Base-by-base conservation (phyloP, 2,329 filamentous ascomycete species). In the Colletotrichum cereale region DNA sequence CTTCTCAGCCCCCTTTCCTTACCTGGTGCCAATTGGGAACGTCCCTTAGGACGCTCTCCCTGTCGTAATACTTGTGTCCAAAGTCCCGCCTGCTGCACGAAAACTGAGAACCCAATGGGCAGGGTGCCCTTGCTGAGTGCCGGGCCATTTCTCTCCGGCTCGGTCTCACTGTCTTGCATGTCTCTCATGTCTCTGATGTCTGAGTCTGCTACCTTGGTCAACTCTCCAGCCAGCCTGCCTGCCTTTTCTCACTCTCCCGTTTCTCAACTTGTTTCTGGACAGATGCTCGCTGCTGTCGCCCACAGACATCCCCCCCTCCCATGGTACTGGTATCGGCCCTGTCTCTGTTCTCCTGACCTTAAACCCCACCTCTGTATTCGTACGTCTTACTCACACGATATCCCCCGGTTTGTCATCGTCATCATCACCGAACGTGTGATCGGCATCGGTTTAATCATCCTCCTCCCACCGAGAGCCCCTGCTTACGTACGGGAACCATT, bases 21-120 rank as follows among this genome's bases (percentile, higher is more conserved):
- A 57, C 63, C 57, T n/a, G 34, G 40, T 67, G 48, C 67, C 67
- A 71, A 71, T 67, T 50, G 31, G 56, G 63, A 57, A 67, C 50
- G 42, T 48, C 44, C 60, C 60, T 58, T 38, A 5, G n/a, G 16
- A 21, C 47, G 24, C 16, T 38, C 68, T 71, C 65, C 68, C 68
- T 71, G 64, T 42, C 58, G 64, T 67, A 12, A 16, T 18, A 18
- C 42, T 24, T 24, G n/a, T 12, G n/a, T 44, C 42, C 8, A 44
- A 44, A 62, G 64, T 67, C 57, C 56, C 64, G 64, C 68, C 50
- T 52, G 57, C 57, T 62, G 57, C 57, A 62, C 57, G 47, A 71
- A 67, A 68, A 60, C 67, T 57, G 40, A 60, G 57, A 71, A 42
- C 60, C 66, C 55, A 56, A 60, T 44, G 34, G 66, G 14, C 58